A percentile compares a stretch with the other conserved stretches of the same genome.
Conservation (phyloP, 78 protist species). For the Cyanophora paradoxa region DNA sequence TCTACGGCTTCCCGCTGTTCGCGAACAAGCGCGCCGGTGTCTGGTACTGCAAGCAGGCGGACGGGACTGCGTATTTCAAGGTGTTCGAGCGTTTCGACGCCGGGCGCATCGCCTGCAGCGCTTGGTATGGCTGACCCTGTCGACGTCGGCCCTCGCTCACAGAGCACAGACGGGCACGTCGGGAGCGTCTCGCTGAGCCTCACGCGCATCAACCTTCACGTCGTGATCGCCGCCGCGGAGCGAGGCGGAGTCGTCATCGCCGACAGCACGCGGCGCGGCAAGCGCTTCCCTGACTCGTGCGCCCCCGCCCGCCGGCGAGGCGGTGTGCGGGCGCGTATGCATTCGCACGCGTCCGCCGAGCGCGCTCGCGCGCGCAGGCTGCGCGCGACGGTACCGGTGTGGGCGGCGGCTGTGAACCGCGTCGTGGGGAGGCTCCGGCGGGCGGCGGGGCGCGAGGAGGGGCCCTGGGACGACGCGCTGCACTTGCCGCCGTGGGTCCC, state of each 20-base stretch:
- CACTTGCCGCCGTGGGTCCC: not conserved
- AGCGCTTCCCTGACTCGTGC: constrained; percentile 8
- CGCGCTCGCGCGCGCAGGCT: too few relatives aligned
- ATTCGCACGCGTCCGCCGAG: too few relatives aligned
- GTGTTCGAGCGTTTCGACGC: too few relatives aligned
- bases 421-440: too few relatives aligned
- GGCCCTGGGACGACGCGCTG: not conserved
- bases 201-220: not conserved
- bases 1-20: not conserved
- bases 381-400: too few relatives aligned
- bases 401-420: too few relatives aligned
- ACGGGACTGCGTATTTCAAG: not conserved
- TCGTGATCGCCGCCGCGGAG: not conserved
- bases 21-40: constrained; percentile 2
- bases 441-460: not conserved
- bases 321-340: too few relatives aligned
- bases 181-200: not conserved
- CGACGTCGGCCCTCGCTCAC: too few relatives aligned
- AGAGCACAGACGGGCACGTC: constrained; percentile 7
- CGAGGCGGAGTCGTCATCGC: not conserved
- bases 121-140: too few relatives aligned
- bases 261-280: constrained; percentile 5
- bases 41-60: not conserved
- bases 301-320: too few relatives aligned
- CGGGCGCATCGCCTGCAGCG: too few relatives aligned